Percentiles rank a stretch among this genome's conserved stretches.
phyloP scores from a whole-genome alignment of 2,329 filamentous ascomycete genomes.

The Chrysoporthe austroafricana region DNA sequence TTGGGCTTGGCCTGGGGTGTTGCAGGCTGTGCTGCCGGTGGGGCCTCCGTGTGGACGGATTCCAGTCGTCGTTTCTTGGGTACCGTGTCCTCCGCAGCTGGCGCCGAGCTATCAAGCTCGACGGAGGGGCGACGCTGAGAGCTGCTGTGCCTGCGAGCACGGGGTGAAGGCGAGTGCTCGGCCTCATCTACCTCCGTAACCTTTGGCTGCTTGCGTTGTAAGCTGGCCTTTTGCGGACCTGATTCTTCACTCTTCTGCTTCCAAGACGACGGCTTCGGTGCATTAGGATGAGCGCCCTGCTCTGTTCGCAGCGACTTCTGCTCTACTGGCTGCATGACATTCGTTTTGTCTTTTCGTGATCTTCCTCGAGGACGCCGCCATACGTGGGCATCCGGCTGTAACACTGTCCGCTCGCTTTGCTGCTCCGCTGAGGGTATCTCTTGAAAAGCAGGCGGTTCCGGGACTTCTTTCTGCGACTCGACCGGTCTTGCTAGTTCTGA shows the following conservation, averaged over 20 bases:
- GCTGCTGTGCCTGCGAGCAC: too few relatives aligned
- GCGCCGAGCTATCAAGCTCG: not conserved
- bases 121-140: not conserved
- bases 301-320: too few relatives aligned
- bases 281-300: too few relatives aligned
- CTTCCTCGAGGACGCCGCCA: not conserved
- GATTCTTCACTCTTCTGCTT: too few relatives aligned
- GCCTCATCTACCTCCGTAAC: too few relatives aligned
- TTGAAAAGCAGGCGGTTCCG: not conserved
- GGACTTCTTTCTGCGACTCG: not conserved
- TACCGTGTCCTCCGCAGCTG: not conserved
- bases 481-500: not conserved
- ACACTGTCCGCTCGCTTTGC: not conserved
- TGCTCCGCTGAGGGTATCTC: not conserved
- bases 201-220: too few relatives aligned
- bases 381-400: not conserved
- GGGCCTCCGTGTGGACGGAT: not conserved
- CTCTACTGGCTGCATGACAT: too few relatives aligned
- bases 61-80: not conserved
- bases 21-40: not conserved
- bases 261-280: too few relatives aligned
- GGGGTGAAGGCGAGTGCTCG: too few relatives aligned
- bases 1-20: constrained; percentile 23
- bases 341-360: too few relatives aligned
- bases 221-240: too few relatives aligned